These are phyloP conservation scores for Cryomyces minteri DNA, from an alignment of 495 filamentous ascomycete species.

Conservation along the genomic window DNA sequence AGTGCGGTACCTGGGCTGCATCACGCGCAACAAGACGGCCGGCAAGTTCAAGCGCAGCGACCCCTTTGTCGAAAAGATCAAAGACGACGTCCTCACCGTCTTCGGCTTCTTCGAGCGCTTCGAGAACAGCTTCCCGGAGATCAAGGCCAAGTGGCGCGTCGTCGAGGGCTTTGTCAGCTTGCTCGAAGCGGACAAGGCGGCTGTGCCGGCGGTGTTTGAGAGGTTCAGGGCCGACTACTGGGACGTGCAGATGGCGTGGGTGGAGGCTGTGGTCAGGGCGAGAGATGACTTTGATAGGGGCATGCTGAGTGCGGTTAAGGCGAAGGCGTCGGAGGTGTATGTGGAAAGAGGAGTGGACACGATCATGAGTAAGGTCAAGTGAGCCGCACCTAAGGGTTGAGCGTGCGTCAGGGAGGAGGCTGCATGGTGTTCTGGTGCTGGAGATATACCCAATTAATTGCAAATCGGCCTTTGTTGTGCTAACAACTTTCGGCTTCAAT, in stretches of 20 bases:
- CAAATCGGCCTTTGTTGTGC: too few species aligned
- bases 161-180: conserved; percentile 63
- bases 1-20: conserved; percentile 63
- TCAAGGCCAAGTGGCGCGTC: conserved; percentile 85
- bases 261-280: conserved; percentile 75
- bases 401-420: too few species aligned
- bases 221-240: conserved; percentile 72
- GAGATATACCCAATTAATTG: too few species aligned
- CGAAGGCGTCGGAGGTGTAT: conserved; percentile 64
- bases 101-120: conserved; percentile 51
- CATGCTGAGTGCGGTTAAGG: conserved; percentile 76
- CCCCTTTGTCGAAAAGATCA: conserved; percentile 73
- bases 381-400: conserved; percentile 4
- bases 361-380: conserved; percentile 80
- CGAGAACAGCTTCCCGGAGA: conserved; percentile 45
- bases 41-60: conserved; percentile 65
- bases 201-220: conserved; percentile 59
- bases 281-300: conserved; percentile 86
- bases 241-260: conserved; percentile 91
- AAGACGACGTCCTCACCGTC: conserved; percentile 69
- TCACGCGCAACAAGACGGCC: conserved; percentile 65
- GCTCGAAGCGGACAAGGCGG: conserved; percentile 55
- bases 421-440: too few species aligned
- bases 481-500: too few species aligned
- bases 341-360: conserved; percentile 66